A percentile compares a stretch with the other conserved stretches of the same genome.
Evolutionary conservation across 805 yeast genomes (phyloP).

Genomic region (Ogataea minuta): DNA sequence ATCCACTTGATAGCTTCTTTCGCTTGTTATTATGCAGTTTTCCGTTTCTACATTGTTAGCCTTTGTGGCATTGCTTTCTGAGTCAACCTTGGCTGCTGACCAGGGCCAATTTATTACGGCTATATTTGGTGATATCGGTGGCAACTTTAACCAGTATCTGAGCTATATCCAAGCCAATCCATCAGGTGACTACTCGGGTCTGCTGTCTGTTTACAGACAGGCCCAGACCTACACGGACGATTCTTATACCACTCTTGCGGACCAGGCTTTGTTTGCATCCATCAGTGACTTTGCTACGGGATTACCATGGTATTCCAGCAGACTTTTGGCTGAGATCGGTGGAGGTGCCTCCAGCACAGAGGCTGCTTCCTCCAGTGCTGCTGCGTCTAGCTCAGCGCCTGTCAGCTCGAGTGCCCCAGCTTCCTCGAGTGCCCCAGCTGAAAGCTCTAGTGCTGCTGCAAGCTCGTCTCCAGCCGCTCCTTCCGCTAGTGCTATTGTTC

Average conservation of each 20-base stretch:
- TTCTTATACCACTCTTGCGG: constrained; percentile 42
- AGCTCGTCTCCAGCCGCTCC: too few relatives aligned
- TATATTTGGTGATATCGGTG: constrained; percentile 37
- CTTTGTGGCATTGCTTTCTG: constrained; percentile 24
- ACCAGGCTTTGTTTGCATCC: constrained; percentile 16
- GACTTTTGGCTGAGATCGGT: constrained; percentile 25
- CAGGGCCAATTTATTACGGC: constrained; percentile 35
- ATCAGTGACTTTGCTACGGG: constrained; percentile 31
- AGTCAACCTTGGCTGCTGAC: constrained; percentile 15
- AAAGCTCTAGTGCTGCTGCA: constrained; percentile 1
- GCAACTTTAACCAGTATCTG: constrained; percentile 34
- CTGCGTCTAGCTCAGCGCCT: too few relatives aligned
- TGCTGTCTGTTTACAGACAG: constrained; percentile 33
- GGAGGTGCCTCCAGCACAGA: constrained; percentile 10
- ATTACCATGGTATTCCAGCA: constrained; percentile 36
- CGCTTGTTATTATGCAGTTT: constrained; percentile 24
- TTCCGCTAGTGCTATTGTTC: constrained; percentile 10
- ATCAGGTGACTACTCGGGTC: constrained; percentile 27
- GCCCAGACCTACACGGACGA: constrained; percentile 43
- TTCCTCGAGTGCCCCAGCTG: too few relatives aligned
- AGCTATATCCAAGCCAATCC: constrained; percentile 33
- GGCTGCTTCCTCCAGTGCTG: background rate
- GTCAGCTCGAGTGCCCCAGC: too few relatives aligned
- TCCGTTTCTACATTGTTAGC: constrained; percentile 18
- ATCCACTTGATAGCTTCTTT: too few relatives aligned